phyloP scores from a whole-genome alignment of 1,139 yeast genomes.

The Tardiomyces depauwii region DNA sequence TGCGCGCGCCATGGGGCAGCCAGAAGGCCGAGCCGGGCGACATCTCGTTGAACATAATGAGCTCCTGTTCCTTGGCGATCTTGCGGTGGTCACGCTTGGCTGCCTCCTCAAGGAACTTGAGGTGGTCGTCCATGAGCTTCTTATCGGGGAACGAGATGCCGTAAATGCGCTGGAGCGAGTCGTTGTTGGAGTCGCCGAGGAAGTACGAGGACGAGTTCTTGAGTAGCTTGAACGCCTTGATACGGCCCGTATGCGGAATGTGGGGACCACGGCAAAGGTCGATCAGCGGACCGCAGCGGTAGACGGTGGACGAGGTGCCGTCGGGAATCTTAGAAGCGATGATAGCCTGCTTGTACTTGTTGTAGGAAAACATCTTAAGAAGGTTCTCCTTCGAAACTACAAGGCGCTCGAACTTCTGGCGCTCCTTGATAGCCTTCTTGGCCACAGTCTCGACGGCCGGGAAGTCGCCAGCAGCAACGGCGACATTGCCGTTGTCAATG shows the following conservation, averaged over 20 bases:
- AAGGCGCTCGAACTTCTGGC: conserved; percentile 91
- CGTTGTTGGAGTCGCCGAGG: conserved; percentile 86
- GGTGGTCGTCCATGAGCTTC: conserved; percentile 89
- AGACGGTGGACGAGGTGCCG: conserved; percentile 91
- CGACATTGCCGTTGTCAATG: conserved; percentile 64
- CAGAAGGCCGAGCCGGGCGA: conserved; percentile 96
- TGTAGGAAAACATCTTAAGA: conserved; percentile 87
- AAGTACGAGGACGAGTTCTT: conserved; percentile 96
- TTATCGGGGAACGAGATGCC: conserved; percentile 99
- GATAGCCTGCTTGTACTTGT: conserved; percentile 87
- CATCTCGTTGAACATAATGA: conserved; percentile 89
- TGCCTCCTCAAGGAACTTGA: conserved; percentile 93
- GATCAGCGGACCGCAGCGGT: conserved; percentile 95
- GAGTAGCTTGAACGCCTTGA: conserved; percentile 86
- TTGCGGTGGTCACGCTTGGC: conserved; percentile 95
- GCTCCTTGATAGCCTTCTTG: conserved; percentile 86
- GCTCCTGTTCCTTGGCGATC: conserved; percentile 92
- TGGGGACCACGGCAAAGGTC: conserved; percentile 99
- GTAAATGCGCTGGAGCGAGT: conserved; percentile 92
- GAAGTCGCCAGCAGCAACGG: conserved; percentile 77
- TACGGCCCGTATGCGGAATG: conserved; percentile 94
- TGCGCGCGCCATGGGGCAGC: conserved; percentile 97
- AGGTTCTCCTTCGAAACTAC: conserved; percentile 86
- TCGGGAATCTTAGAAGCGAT: conserved; percentile 88
- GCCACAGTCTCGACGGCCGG: conserved; percentile 77